These are phyloP conservation scores for Penicillium egyptiacum DNA, from an alignment of 495 filamentous ascomycete species.

Conservation along the genomic window DNA sequence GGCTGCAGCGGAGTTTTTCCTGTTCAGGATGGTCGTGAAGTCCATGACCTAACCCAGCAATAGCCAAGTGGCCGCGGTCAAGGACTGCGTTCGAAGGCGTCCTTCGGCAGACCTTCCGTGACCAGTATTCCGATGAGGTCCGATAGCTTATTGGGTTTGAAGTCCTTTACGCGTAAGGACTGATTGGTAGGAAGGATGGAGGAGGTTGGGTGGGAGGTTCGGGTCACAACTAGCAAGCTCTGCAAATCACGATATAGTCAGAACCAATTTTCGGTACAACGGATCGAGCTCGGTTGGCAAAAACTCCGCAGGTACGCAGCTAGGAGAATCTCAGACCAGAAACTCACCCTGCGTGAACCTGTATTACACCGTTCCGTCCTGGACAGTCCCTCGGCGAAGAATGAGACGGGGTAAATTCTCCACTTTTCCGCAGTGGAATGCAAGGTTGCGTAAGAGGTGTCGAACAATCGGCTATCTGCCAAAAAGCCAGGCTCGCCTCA, in stretches of 20 bases:
- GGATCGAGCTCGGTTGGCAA: background rate
- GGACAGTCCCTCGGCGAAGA: slow-evolving; percentile 9
- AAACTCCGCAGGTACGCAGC: background rate
- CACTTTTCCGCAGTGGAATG: slow-evolving; percentile 23
- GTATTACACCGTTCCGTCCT: slow-evolving; percentile 1
- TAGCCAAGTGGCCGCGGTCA: slow-evolving; percentile 36
- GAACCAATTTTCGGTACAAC: background rate
- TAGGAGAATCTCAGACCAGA: background rate
- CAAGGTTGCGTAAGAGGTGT: slow-evolving; percentile 14
- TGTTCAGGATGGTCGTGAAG: slow-evolving; percentile 68
- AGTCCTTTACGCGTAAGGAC: background rate
- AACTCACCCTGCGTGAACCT: slow-evolving; percentile 12
- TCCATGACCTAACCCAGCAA: slow-evolving; percentile 59
- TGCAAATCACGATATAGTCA: background rate
- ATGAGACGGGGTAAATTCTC: slow-evolving; percentile 13
- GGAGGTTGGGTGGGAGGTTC: background rate
- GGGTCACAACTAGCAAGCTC: background rate
- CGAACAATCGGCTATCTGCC: slow-evolving; percentile 3
- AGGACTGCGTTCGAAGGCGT: slow-evolving; percentile 32
- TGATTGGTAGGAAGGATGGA: background rate
- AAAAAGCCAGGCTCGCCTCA: slow-evolving; percentile 1
- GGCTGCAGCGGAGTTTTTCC: slow-evolving; percentile 55
- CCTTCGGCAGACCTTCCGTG: slow-evolving; percentile 20
- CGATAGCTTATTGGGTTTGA: background rate
- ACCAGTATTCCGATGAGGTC: background rate